Evolutionary conservation across 108 stramenopile genomes (phyloP).

Genomic region (Cyclotella baltica): DNA sequence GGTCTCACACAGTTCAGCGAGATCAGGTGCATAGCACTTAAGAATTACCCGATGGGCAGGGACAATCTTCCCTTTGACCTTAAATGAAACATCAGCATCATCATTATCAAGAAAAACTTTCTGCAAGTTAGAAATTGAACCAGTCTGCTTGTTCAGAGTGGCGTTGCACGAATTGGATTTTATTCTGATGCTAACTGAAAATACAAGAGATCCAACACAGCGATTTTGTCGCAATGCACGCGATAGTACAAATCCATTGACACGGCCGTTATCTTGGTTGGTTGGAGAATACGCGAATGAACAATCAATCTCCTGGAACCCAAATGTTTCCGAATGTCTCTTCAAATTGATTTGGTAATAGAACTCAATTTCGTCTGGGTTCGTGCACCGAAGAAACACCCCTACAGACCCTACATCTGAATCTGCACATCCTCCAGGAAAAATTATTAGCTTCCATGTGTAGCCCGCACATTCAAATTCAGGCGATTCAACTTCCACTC

Average conservation of each 20-base stretch:
- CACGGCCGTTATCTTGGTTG: not conserved
- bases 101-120: not conserved
- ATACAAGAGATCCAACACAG: too few species aligned
- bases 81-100: not conserved
- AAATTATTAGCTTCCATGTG: not conserved
- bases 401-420: not conserved
- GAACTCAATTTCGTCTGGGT: not conserved
- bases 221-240: not conserved
- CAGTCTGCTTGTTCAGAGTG: not conserved
- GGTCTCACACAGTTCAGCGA: slow-evolving; percentile 10
- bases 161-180: not conserved
- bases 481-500: not conserved
- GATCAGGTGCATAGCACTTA: not conserved
- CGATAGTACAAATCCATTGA: not conserved
- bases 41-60: slow-evolving; percentile 10
- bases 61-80: not conserved
- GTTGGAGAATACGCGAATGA: not conserved
- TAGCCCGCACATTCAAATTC: not conserved
- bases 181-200: not conserved
- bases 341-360: not conserved
- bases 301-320: not conserved
- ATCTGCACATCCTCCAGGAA: not conserved
- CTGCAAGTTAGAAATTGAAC: not conserved
- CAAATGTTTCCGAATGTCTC: not conserved
- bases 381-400: not conserved